Percentiles rank a stretch among this genome's conserved stretches.
These are phyloP conservation scores for Stephania japonica DNA, from an alignment of 164 flowering plant genomes.

Conservation along the genomic window DNA sequence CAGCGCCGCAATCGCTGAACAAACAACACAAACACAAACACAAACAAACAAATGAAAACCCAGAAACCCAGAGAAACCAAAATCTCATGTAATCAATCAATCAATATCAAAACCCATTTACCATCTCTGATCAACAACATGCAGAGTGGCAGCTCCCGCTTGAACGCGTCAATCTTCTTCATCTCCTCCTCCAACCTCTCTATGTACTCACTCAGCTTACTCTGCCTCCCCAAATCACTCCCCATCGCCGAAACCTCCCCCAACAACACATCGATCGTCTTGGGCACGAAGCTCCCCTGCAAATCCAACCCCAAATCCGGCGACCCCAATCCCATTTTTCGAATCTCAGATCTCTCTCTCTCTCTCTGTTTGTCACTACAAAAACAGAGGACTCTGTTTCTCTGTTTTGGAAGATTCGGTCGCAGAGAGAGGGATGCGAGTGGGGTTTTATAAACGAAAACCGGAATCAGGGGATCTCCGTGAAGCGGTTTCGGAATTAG, in stretches of 20 bases:
- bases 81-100: constrained; percentile 11
- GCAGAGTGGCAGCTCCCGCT: constrained; percentile 81
- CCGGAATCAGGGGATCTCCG: not conserved
- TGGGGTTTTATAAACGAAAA: too few relatives aligned
- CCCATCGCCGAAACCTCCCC: constrained; percentile 34
- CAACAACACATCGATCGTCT: constrained; percentile 36
- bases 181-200: constrained; percentile 53
- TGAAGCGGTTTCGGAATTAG: not conserved
- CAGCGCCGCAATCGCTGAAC: constrained; percentile 19
- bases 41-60: not conserved
- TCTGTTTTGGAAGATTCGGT: too few relatives aligned
- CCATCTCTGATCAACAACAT: constrained; percentile 70
- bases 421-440: too few relatives aligned
- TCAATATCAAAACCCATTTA: constrained; percentile 8
- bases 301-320: not conserved
- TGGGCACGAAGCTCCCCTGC: not conserved
- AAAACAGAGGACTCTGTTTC: too few relatives aligned
- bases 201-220: constrained; percentile 39
- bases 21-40: not conserved
- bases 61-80: constrained; percentile 1
- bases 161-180: constrained; percentile 74
- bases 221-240: constrained; percentile 24
- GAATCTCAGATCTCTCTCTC: not conserved
- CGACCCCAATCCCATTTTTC: not conserved
- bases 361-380: too few relatives aligned